phyloP scores from a whole-genome alignment of 2,329 filamentous ascomycete genomes.

The Colletotrichum sp. region DNA sequence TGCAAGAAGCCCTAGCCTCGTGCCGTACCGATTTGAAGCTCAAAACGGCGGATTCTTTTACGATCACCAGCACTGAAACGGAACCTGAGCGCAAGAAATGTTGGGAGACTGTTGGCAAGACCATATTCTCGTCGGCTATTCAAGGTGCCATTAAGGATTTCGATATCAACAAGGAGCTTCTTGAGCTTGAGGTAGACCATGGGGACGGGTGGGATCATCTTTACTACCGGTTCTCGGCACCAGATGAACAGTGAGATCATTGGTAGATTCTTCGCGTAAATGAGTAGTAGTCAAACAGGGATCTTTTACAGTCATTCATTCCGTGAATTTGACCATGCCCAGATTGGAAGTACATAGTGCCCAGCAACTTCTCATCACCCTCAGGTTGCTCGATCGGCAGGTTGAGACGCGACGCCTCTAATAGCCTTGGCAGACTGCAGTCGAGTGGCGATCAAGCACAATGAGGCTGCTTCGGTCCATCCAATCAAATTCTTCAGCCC shows the following conservation, averaged over 20 bases:
- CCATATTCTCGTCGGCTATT: background rate
- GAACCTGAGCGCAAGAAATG: background rate
- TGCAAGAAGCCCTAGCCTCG: background rate
- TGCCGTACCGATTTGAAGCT: background rate
- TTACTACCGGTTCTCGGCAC: background rate
- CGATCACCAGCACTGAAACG: background rate
- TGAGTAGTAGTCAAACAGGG: background rate
- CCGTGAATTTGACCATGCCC: background rate
- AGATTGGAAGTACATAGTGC: background rate
- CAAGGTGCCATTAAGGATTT: background rate
- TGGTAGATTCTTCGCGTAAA: background rate
- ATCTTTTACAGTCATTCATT: background rate
- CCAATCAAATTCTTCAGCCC: background rate
- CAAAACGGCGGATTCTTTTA: rapidly evolving
- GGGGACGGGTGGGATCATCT: background rate
- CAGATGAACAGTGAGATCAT: background rate
- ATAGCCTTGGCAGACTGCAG: background rate
- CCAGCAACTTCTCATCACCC: background rate
- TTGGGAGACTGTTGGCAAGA: background rate
- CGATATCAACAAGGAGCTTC: background rate
- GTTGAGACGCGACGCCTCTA: rapidly evolving
- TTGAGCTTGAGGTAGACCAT: background rate
- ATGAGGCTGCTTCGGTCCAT: rapidly evolving
- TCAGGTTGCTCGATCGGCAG: background rate
- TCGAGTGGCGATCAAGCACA: background rate